A percentile compares a stretch with the other conserved stretches of the same genome.
These are phyloP conservation scores for Fusarium verrucosum DNA, from an alignment of 2,329 filamentous ascomycete genomes.

Conservation along the genomic window DNA sequence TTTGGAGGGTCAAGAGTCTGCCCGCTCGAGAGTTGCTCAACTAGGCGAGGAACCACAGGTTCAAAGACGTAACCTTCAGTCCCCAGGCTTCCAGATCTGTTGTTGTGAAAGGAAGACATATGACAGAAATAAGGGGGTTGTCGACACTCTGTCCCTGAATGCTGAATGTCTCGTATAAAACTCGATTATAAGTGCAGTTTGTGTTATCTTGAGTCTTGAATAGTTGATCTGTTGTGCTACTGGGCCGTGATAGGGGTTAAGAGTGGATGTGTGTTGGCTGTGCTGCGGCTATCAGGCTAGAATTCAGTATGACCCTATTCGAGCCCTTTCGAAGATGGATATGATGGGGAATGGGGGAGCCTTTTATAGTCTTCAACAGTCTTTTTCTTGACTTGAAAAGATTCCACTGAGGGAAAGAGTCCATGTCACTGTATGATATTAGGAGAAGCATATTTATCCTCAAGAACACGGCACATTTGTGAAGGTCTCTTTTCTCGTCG, in stretches of 20 bases:
- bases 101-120: too few species aligned
- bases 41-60: too few species aligned
- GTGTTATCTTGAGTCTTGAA: neutral
- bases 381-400: neutral
- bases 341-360: conserved; percentile 18
- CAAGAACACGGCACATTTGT: neutral
- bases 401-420: neutral
- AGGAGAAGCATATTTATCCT: neutral
- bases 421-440: neutral
- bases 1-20: too few species aligned
- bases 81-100: too few species aligned
- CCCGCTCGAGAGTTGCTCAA: too few species aligned
- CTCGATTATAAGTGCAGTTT: too few species aligned
- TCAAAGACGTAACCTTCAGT: too few species aligned
- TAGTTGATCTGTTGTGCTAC: neutral
- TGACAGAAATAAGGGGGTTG: too few species aligned
- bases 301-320: conserved; percentile 29
- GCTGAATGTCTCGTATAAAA: too few species aligned
- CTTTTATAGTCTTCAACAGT: conserved; percentile 14
- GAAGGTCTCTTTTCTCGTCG: neutral
- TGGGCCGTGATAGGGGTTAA: neutral
- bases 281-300: conserved; percentile 25
- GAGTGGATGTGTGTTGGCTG: neutral
- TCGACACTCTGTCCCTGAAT: neutral
- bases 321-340: conserved; percentile 28